A percentile compares a stretch with the other conserved stretches of the same genome.
phyloP scores from a whole-genome alignment of 768 basidiomycete genomes.

The Kwoniella dendrophila region DNA sequence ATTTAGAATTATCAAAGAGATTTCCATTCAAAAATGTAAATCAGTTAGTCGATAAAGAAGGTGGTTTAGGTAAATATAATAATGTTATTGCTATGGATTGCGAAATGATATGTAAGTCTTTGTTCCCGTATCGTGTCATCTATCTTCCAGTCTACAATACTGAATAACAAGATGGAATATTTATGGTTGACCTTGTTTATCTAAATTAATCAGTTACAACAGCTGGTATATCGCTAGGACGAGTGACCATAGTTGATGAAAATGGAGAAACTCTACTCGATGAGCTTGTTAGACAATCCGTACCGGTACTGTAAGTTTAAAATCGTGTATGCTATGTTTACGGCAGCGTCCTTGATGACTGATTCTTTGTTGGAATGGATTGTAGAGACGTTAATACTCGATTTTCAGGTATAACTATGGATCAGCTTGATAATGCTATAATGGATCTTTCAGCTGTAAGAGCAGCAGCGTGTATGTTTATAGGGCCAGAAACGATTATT shows the following conservation, averaged over 20 bases:
- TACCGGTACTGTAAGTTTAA: conserved; percentile 47
- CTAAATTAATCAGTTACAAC: conserved; percentile 65
- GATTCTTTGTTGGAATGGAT: too few species aligned
- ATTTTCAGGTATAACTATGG: conserved; percentile 49
- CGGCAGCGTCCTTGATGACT: background rate
- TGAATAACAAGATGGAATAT: background rate
- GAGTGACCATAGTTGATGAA: conserved; percentile 85
- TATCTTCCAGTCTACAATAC: background rate
- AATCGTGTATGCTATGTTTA: background rate
- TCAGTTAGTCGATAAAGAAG: conserved; percentile 28
- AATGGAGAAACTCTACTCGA: conserved; percentile 76
- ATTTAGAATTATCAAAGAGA: conserved; percentile 36
- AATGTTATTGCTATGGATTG: conserved; percentile 91
- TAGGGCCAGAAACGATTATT: conserved; percentile 78
- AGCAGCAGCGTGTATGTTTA: conserved; percentile 68
- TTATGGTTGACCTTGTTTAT: background rate
- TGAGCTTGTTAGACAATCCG: conserved; percentile 55
- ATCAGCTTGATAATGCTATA: conserved; percentile 60
- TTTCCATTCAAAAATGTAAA: conserved; percentile 40
- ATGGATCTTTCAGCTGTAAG: conserved; percentile 71
- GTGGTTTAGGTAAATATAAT: conserved; percentile 50
- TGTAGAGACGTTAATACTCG: conserved; percentile 86
- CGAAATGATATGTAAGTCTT: conserved; percentile 76
- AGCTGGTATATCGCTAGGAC: conserved; percentile 84
- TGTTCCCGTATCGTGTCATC: background rate